Base-by-base conservation (phyloP, 352 stramenopile species). In the Phytopythium kandeliae region DNA sequence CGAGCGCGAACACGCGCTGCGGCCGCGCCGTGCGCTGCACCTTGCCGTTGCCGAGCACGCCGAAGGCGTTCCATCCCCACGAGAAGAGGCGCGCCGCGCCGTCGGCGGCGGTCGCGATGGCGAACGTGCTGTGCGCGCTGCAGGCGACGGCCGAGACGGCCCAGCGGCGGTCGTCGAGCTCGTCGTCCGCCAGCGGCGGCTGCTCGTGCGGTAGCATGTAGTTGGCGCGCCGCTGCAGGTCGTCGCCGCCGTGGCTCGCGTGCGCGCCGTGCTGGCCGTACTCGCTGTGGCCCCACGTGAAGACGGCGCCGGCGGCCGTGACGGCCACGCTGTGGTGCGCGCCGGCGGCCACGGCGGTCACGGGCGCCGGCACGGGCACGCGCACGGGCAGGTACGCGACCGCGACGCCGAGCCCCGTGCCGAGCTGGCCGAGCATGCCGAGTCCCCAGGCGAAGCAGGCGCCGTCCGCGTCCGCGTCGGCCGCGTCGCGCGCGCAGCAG, bases 1-100 rank as follows among this genome's bases (percentile, higher is more conserved):
- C 81, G 5, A 92, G 55, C 0, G 74, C 70, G 41, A 79, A 73
- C 13, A 92, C 45, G 16, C 63, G 61, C 43, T 89, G 76, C 4
- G 81, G 81, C n/a, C 84, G 57, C 46, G 84, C 80, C 5, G 77
- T 83, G 57, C 79, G 63, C 55, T 86, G 77, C 54, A 82, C 81
- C 62, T 89, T 87, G 57, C 81, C 81, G 38, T 85, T 78, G 28
- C 81, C 81, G 5, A 92, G 62, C 13, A 89, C 63, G 11, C 81
- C 81, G 19, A 90, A 92, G 1, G 77, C 74, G 42, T 92, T 92
- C 81, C 81, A 92, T 10, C 87, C 87, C 84, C 85, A 96, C n/a
- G 81, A 88, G 59, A 85, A 91, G 26, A 94, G 66, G 4, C 48
- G 67, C 1, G 74, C n/a, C n/a, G n/a, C n/a, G n/a, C n/a, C n/a